Evolutionary conservation across 352 stramenopile species (phyloP).

Genomic region (Phytophthora agathidicida): DNA sequence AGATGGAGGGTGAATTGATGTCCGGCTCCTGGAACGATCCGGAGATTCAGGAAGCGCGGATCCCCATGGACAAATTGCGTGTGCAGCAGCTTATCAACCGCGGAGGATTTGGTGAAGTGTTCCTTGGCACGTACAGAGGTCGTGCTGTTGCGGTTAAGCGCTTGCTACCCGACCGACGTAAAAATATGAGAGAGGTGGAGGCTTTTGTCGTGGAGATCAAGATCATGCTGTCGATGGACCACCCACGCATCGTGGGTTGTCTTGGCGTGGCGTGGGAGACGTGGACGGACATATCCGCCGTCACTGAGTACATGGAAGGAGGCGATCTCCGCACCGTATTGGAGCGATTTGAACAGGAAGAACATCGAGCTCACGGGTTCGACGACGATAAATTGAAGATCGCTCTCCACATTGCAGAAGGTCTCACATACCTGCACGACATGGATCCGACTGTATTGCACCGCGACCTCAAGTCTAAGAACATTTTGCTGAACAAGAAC

Average conservation of each 20-base stretch:
- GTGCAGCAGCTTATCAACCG: constrained; percentile 47
- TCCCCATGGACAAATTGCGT: constrained; percentile 46
- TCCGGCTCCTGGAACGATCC: constrained; percentile 32
- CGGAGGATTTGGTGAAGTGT: constrained; percentile 52
- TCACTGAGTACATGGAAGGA: constrained; percentile 54
- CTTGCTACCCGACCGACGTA: constrained; percentile 49
- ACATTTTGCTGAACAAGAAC: constrained; percentile 41
- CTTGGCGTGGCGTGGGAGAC: constrained; percentile 51
- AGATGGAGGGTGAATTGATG: constrained; percentile 24
- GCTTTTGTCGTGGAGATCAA: constrained; percentile 50
- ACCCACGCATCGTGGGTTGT: constrained; percentile 48
- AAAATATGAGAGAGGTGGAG: constrained; percentile 52
- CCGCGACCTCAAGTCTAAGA: constrained; percentile 50
- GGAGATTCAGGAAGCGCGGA: constrained; percentile 36
- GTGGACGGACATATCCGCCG: constrained; percentile 40
- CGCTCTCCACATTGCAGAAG: constrained; percentile 41
- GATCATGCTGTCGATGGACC: constrained; percentile 46
- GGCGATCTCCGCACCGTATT: constrained; percentile 46
- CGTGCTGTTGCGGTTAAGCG: constrained; percentile 54
- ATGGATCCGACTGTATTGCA: constrained; percentile 41
- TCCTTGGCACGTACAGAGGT: constrained; percentile 44
- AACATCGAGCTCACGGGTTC: constrained; percentile 34
- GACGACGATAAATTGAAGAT: constrained; percentile 50
- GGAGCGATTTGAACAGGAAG: constrained; percentile 39
- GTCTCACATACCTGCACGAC: constrained; percentile 47